Base-by-base conservation (phyloP, 202 grass and related monocot genomes). In the Hordeum pubiflorum region DNA sequence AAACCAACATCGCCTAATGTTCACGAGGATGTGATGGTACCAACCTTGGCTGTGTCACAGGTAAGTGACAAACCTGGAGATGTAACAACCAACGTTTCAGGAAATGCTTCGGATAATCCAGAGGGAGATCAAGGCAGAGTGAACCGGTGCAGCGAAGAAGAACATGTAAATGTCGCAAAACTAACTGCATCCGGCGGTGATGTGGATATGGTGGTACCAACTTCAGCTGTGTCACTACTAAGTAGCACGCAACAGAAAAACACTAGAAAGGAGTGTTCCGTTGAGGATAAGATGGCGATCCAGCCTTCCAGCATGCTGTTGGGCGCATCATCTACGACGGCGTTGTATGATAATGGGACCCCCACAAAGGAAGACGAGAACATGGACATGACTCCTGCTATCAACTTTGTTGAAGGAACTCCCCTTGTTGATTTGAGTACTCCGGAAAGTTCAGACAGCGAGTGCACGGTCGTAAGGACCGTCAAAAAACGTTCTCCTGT, bases 371-470 rank as follows among this genome's bases (percentile, higher is more conserved):
- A 55, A 20, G 37, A 64, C 12, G 10, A 21, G 46, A 65, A 57
- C 17, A 33, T 68, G 18, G 60, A 76, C 23, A 48, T 74, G 57
- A n/a, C 40, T 33, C 68, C 39, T 10, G 18, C 62, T 34, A 12
- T 13, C 10, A n/a, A 23, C 37, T 23, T 11, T 69, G 22, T 40
- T 11, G 37, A 41, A 40, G 65, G 37, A 41, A 44, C 62, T 15
- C 72, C 46, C 17, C 10, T 83, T 31, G 41, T 83, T 17, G 61
- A 83, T 76, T 76, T 83, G 46, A 58, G 34, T 34, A 83, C 43
- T 14, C 18, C 46, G 24, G 54, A 59, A 63, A 83, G 11, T 55
- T 83, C 81, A 68, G 81, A 77, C 11, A 67, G 34, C 18, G 61
- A 83, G 5, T 77, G 36, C 22, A 50, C 10, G 10, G 57, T 82